Percentiles rank a stretch among this genome's conserved stretches.
These are phyloP conservation scores for Schrenkiella parvula DNA, from an alignment of 345 rosid species.

Conservation along the genomic window DNA sequence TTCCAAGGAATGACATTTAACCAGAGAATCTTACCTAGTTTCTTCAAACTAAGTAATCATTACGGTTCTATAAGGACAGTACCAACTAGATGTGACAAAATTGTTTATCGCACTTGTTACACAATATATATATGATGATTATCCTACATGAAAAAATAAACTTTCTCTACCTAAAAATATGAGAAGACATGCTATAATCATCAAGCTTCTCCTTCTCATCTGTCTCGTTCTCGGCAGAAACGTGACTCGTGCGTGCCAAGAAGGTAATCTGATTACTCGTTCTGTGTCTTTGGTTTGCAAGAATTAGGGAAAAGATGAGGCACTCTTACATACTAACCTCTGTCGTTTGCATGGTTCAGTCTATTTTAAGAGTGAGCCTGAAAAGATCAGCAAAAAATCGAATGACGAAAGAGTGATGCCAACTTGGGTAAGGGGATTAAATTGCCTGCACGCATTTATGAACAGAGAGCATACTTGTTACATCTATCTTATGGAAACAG, in stretches of 20 bases:
- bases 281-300: not conserved
- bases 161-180: conserved; percentile 8
- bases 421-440: conserved; percentile 17
- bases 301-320: not conserved
- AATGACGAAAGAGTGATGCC: not conserved
- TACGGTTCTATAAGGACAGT: conserved; percentile 8
- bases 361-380: conserved; percentile 4
- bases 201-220: conserved; percentile 9
- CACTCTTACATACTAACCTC: not conserved
- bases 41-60: conserved; percentile 26
- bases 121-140: conserved; percentile 17
- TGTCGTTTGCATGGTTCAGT: not conserved
- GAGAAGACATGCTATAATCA: conserved; percentile 1
- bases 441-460: not conserved
- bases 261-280: conserved; percentile 10
- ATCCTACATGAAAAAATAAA: not conserved
- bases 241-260: not conserved
- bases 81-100: conserved; percentile 30
- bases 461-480: not conserved
- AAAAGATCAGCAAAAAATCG: conserved; percentile 3
- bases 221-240: not conserved
- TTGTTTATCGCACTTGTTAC: not conserved
- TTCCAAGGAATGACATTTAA: conserved; percentile 19
- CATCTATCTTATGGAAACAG: not conserved
- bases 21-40: conserved; percentile 17